phyloP scores from a whole-genome alignment of 1,139 yeast species.

The Blastobotrys raffinosifermentans region DNA sequence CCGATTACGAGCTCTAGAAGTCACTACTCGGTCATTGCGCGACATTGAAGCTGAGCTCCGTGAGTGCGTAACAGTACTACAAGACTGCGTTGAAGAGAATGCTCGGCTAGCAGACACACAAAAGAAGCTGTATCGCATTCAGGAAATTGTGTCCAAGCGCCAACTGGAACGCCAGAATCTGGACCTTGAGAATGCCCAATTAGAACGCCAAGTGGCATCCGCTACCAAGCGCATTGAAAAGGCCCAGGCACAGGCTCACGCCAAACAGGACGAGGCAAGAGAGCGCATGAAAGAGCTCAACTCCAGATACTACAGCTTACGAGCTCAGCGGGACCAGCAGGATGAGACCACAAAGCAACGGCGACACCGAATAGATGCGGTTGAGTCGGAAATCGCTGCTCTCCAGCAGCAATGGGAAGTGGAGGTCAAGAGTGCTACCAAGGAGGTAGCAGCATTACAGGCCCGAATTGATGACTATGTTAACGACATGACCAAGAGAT shows the following conservation, averaged over 20 bases:
- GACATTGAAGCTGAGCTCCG: constrained; percentile 51
- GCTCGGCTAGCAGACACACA: constrained; percentile 43
- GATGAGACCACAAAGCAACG: constrained; percentile 49
- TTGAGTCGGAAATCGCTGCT: constrained; percentile 43
- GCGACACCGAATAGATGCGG: constrained; percentile 42
- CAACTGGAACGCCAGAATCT: constrained; percentile 44
- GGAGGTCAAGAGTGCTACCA: constrained; percentile 50
- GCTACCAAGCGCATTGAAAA: constrained; percentile 51
- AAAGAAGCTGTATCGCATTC: constrained; percentile 38
- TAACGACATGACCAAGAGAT: constrained; percentile 46
- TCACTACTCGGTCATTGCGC: constrained; percentile 56
- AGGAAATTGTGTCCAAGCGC: constrained; percentile 45
- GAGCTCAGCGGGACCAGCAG: constrained; percentile 46
- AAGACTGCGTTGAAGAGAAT: constrained; percentile 52
- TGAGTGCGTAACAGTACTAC: constrained; percentile 46
- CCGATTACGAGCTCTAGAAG: constrained; percentile 46
- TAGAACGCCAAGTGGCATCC: constrained; percentile 48
- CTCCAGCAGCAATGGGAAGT: constrained; percentile 43
- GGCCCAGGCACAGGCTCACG: constrained; percentile 44
- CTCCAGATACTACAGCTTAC: constrained; percentile 43
- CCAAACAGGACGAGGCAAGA: constrained; percentile 42
- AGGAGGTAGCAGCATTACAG: constrained; percentile 50
- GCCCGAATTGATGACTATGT: constrained; percentile 47
- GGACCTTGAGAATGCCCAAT: constrained; percentile 45
- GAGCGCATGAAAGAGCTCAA: constrained; percentile 43